These are phyloP conservation scores for Colletotrichum salicis DNA, from an alignment of 2,329 filamentous ascomycete genomes.

Conservation along the genomic window DNA sequence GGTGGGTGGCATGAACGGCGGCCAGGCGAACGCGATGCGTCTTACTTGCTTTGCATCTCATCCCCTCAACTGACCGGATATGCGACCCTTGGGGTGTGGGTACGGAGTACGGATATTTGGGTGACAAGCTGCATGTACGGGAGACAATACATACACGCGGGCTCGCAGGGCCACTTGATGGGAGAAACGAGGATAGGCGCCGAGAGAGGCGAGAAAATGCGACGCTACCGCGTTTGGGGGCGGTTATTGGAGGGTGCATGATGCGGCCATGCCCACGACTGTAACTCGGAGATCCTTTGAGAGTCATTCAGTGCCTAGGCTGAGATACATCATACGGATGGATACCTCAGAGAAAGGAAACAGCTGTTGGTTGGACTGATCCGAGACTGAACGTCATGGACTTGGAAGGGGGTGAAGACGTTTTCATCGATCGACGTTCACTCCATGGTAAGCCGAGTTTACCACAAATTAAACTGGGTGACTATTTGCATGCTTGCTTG, in stretches of 20 bases:
- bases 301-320: background rate
- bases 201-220: background rate
- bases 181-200: background rate
- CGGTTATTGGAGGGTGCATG: background rate
- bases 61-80: background rate
- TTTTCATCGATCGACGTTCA: too few relatives aligned
- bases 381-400: background rate
- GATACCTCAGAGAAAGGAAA: background rate
- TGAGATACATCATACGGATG: too few relatives aligned
- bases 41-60: background rate
- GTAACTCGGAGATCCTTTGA: background rate
- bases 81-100: background rate
- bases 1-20: background rate
- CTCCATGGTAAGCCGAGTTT: too few relatives aligned
- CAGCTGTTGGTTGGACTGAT: background rate
- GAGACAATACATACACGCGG: background rate
- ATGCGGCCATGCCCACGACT: background rate
- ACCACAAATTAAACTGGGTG: too few relatives aligned
- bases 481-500: too few relatives aligned
- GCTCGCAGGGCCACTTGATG: background rate
- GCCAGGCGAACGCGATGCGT: background rate
- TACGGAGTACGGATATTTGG: background rate
- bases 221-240: slow-evolving; percentile 14
- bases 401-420: background rate
- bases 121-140: background rate